A percentile compares a stretch with the other conserved stretches of the same genome.
Conservation (phyloP, 768 basidiomycete species). For the Lyophyllum semitale region DNA sequence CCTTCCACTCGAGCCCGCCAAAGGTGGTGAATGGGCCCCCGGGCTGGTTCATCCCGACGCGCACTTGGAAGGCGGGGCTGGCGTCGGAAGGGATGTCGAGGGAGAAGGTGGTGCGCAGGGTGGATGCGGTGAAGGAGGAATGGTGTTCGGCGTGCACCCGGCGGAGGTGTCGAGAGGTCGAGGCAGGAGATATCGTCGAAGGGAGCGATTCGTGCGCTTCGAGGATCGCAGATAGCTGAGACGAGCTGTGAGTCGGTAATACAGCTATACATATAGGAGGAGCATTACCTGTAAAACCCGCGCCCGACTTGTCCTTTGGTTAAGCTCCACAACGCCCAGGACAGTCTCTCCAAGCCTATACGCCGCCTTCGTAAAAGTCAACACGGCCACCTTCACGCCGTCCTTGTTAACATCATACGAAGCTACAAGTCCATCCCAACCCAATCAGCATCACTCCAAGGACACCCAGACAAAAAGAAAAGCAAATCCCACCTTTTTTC, state of each 20-base stretch:
- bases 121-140: constrained; percentile 71
- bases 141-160: constrained; percentile 88
- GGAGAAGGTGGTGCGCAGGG: constrained; percentile 79
- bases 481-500: constrained; percentile 72
- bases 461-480: background rate
- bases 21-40: constrained; percentile 22
- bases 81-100: constrained; percentile 93
- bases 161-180: constrained; percentile 54
- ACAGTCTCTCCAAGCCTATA: constrained; percentile 94
- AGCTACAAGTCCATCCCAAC: constrained; percentile 42
- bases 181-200: constrained; percentile 49
- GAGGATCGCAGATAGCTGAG: constrained; percentile 82
- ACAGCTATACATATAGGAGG: background rate
- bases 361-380: constrained; percentile 90
- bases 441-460: background rate
- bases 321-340: constrained; percentile 85
- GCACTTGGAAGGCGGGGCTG: constrained; percentile 80
- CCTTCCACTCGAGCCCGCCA: constrained; percentile 91
- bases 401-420: constrained; percentile 97
- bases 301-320: constrained; percentile 65
- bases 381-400: constrained; percentile 82
- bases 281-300: constrained; percentile 82
- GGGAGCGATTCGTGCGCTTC: constrained; percentile 89
- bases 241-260: background rate
- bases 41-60: constrained; percentile 40